phyloP scores from a whole-genome alignment of 768 basidiomycete species.

The Calocybe gangraenosa region DNA sequence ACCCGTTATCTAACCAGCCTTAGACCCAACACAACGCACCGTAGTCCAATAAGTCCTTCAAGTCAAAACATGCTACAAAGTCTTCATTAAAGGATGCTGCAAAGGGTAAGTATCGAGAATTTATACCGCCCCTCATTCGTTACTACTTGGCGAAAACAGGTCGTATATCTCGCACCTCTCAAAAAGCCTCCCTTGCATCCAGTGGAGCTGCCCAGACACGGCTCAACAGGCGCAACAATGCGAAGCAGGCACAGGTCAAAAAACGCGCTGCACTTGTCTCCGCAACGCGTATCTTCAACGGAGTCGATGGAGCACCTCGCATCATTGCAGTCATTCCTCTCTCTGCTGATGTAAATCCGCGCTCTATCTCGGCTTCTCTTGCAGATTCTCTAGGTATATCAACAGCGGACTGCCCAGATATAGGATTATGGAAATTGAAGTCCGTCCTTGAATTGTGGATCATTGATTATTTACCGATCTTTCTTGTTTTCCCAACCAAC shows the following conservation, averaged over 20 bases:
- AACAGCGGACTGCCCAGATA: slow-evolving; percentile 45
- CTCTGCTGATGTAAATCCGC: slow-evolving; percentile 57
- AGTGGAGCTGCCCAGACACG: slow-evolving; percentile 64
- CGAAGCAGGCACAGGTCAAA: slow-evolving; percentile 74
- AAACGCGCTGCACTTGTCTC: slow-evolving; percentile 69
- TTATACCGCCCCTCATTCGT: neutral
- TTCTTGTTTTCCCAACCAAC: too few relatives aligned
- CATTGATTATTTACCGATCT: too few relatives aligned
- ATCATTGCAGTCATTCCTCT: slow-evolving; percentile 89
- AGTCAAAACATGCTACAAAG: slow-evolving; percentile 88
- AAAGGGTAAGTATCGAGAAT: slow-evolving; percentile 54
- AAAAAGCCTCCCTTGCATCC: slow-evolving; percentile 45
- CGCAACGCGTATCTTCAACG: slow-evolving; percentile 73
- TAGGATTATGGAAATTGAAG: slow-evolving; percentile 67
- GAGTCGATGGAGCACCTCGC: slow-evolving; percentile 74
- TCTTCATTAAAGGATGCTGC: slow-evolving; percentile 77
- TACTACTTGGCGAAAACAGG: slow-evolving; percentile 33
- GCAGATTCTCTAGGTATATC: slow-evolving; percentile 55
- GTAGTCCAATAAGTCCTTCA: slow-evolving; percentile 89
- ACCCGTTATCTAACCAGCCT: neutral
- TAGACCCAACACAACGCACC: neutral
- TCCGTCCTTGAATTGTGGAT: slow-evolving; percentile 25
- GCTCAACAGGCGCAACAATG: slow-evolving; percentile 76
- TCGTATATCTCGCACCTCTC: slow-evolving; percentile 49
- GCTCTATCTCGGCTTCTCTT: slow-evolving; percentile 50